Conservation (phyloP, 441 rosid genomes). For the Biscutella laevigata region DNA sequence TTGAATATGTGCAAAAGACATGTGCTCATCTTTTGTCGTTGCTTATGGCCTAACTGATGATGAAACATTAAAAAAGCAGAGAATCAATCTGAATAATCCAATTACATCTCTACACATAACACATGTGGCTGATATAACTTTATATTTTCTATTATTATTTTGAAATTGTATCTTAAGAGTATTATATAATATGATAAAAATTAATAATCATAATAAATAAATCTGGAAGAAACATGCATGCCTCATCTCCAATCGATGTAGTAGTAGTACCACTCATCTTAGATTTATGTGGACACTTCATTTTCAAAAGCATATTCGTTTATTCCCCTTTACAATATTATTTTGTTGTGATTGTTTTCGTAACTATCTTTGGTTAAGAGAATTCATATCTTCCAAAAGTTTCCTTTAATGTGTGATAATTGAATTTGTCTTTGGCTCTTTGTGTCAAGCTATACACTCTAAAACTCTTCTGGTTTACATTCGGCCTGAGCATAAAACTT, state of each 20-base stretch:
- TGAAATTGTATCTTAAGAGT: neutral
- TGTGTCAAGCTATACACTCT: too few species aligned
- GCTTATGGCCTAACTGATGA: slow-evolving; percentile 14
- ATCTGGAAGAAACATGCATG: too few species aligned
- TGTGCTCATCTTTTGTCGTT: slow-evolving; percentile 8
- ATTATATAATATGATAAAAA: too few species aligned
- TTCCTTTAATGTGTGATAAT: too few species aligned
- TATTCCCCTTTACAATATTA: slow-evolving; percentile 7
- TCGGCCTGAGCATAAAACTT: too few species aligned
- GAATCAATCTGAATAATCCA: slow-evolving; percentile 8
- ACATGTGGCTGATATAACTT: slow-evolving; percentile 13
- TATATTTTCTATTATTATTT: neutral
- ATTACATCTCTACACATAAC: slow-evolving; percentile 10
- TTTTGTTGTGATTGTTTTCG: slow-evolving; percentile 2
- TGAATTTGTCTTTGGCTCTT: too few species aligned
- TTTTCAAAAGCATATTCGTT: slow-evolving; percentile 25
- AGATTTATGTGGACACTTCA: slow-evolving; percentile 8
- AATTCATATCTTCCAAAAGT: too few species aligned
- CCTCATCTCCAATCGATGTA: slow-evolving; percentile 3
- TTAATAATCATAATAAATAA: too few species aligned
- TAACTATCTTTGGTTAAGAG: neutral
- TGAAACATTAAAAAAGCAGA: neutral
- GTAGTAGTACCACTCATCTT: slow-evolving; percentile 13
- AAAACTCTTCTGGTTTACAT: too few species aligned
- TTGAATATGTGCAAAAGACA: slow-evolving; percentile 19